phyloP scores from a whole-genome alignment of 2,329 filamentous ascomycete species.

The Fusarium sp. region DNA sequence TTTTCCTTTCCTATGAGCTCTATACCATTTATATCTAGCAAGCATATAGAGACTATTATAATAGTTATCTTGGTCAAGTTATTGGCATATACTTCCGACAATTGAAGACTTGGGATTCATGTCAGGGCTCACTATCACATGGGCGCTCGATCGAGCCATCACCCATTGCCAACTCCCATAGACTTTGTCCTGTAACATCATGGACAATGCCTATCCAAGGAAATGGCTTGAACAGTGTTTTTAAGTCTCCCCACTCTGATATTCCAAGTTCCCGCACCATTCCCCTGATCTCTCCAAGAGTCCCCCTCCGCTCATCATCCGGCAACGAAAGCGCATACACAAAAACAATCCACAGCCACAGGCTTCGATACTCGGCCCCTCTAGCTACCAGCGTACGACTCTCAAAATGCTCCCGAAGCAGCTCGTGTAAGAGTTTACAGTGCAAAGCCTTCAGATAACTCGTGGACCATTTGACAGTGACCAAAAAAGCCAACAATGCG shows the following conservation, averaged over 20 bases:
- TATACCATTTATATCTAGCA: background rate
- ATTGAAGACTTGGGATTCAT: too few species aligned
- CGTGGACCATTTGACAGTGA: constrained; percentile 22
- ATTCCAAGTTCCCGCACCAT: constrained; percentile 9
- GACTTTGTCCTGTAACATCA: constrained; percentile 13
- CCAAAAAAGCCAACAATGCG: constrained; percentile 24
- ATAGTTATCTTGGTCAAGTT: too few species aligned
- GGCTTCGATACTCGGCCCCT: constrained; percentile 15
- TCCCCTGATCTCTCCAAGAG: background rate
- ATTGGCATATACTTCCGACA: too few species aligned
- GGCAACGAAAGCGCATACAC: constrained; percentile 23
- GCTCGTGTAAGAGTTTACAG: constrained; percentile 13
- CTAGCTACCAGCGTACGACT: background rate
- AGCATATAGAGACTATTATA: background rate
- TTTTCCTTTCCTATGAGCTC: background rate
- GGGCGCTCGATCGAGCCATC: too few species aligned
- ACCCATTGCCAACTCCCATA: constrained; percentile 20
- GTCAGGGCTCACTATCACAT: too few species aligned
- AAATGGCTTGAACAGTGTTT: constrained; percentile 7
- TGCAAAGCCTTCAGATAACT: constrained; percentile 11
- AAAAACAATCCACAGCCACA: constrained; percentile 37
- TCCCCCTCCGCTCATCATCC: background rate
- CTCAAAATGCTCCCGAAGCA: constrained; percentile 17
- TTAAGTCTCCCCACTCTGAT: constrained; percentile 23
- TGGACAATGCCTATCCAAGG: constrained; percentile 38